Percentiles rank a stretch among this genome's conserved stretches.
phyloP scores from a whole-genome alignment of 78 protist genomes.

The slime mould (Dictyostelium discoideum) region dicty_2.7 NC_007088.5:5637001-5637500 shows the following conservation, averaged over 20 bases:
- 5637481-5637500: slow-evolving; percentile 17
- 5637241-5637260: not conserved
- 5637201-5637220: not conserved
- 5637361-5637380: no score
- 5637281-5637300: not conserved
- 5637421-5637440: not conserved
- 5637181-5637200: slow-evolving; percentile 7
- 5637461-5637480: slow-evolving; percentile 3
- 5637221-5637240: not conserved
- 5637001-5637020: not conserved
- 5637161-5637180: slow-evolving; percentile 4
- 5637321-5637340: not conserved
- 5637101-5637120: not conserved
- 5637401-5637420: not conserved
- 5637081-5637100: not conserved
- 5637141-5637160: slow-evolving; percentile 14
- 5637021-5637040: slow-evolving; percentile 31
- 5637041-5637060: slow-evolving; percentile 55
- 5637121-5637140: not conserved
- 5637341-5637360: not conserved
- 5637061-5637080: slow-evolving; percentile 78
- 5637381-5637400: not conserved
- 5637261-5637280: not conserved
- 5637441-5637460: not conserved
- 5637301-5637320: slow-evolving; percentile 26